Conservation (phyloP, 1,284 basidiomycete species). For the Somion occarium region DNA sequence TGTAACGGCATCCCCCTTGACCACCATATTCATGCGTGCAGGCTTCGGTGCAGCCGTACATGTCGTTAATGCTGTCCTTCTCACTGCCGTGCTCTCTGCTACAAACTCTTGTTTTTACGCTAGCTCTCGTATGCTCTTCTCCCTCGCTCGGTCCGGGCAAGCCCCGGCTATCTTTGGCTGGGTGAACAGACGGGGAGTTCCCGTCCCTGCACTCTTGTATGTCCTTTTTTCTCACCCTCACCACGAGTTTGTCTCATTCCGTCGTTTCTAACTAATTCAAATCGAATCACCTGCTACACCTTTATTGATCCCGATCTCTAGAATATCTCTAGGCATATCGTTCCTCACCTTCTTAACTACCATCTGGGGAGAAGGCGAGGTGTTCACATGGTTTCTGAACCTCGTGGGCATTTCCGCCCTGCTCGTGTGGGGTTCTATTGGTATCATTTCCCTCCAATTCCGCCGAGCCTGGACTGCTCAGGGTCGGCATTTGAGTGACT, state of each 20-base stretch:
- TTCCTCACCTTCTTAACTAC: conserved; percentile 50
- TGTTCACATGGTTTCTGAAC: conserved; percentile 60
- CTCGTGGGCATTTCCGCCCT: conserved; percentile 67
- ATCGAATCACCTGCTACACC: background rate
- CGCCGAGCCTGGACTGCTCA: conserved; percentile 40
- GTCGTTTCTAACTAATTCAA: background rate
- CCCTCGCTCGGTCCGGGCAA: conserved; percentile 72
- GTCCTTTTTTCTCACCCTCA: conserved; percentile 13
- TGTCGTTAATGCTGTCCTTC: conserved; percentile 52
- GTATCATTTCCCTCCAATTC: conserved; percentile 48
- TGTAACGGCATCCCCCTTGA: conserved; percentile 50
- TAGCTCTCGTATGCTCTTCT: conserved; percentile 77
- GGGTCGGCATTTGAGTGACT: conserved; percentile 34
- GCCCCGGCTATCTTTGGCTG: conserved; percentile 73
- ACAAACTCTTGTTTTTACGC: conserved; percentile 70
- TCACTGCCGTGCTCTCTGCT: conserved; percentile 62
- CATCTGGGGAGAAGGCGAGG: conserved; percentile 50
- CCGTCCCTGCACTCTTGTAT: conserved; percentile 46
- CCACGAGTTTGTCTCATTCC: background rate
- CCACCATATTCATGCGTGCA: conserved; percentile 53
- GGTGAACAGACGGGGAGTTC: conserved; percentile 62
- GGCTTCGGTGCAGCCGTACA: conserved; percentile 55
- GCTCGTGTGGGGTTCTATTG: conserved; percentile 60
- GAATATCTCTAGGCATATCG: conserved; percentile 39
- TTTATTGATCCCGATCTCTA: conserved; percentile 13